Evolutionary conservation across 768 basidiomycete genomes (phyloP), one percentile per base, ranked within the genome.

Genomic region (Boletus rufocinnamomeus): DNA sequence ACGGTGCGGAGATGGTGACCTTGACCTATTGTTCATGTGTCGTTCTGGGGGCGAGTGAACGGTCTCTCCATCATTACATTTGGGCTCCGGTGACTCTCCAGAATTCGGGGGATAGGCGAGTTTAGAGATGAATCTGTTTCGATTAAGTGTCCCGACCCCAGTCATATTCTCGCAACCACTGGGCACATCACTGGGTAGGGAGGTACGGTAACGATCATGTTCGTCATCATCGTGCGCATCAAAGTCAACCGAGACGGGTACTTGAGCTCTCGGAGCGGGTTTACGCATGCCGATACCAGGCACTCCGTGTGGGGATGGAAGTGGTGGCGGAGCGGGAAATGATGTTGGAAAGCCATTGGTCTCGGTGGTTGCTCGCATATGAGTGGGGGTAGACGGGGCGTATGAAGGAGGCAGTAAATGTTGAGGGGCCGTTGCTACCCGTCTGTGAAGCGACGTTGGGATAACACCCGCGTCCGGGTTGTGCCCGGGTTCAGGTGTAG

Each of bases 151-250:
- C 32, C 88, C 88, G 30, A 89, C 62, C 14, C 88, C 88, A 14
- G 87, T 89, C 84, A 89, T 85, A 62, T 89, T 80, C 58, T 83
- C 81, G 35, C 72, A 78, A 46, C 71, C 76, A 47, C 74, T 78
- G 23, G 82, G 78, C 30, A 88, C 77, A 16, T 78, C 78, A 61
- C 84, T 87, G 4, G 85, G 82, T 28, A 84, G 70, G 53, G 81
- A 72, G 9, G 77, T 75, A 21, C 82, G 79, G 45, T 76, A 67
- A 35, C 64, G 69, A 44, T 54, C 65, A 46, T 63, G 69, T 56
- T 73, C 71, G 34, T 76, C 75, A 28, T 64, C 72, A 16, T 73
- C 69, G 19, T 64, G 72, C 14, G 69, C 69, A 51, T 72, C 68
- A 45, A 82, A 79, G 35, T 80, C 77, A 48, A 84, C 78, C 13